phyloP scores from a whole-genome alignment of 768 basidiomycete genomes.

The Hydnum rufescens region DNA sequence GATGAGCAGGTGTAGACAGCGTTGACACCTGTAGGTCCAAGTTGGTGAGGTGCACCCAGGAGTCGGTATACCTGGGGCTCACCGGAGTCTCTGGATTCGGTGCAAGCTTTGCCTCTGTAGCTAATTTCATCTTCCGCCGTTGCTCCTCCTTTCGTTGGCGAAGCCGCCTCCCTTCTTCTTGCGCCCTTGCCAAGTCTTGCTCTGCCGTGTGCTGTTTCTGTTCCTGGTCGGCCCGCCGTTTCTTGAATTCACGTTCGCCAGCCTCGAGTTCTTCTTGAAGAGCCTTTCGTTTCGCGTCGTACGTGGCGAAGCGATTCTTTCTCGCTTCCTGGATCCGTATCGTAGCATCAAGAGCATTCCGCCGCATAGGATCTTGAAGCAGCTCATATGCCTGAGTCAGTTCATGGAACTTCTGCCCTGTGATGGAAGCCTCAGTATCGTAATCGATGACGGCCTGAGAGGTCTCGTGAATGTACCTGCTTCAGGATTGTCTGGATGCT shows the following conservation, averaged over 20 bases:
- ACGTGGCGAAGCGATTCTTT: constrained; percentile 45
- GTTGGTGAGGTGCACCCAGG: too few relatives aligned
- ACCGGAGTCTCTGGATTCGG: too few relatives aligned
- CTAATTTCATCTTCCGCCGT: too few relatives aligned
- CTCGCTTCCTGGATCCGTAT: constrained; percentile 49
- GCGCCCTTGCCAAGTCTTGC: constrained; percentile 49
- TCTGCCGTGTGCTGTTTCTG: constrained; percentile 31
- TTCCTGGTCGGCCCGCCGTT: constrained; percentile 39
- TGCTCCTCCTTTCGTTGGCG: too few relatives aligned
- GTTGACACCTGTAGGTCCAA: too few relatives aligned
- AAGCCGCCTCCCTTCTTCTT: constrained; percentile 48
- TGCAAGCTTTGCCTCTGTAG: too few relatives aligned
- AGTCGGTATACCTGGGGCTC: too few relatives aligned
- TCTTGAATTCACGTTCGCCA: constrained; percentile 59
- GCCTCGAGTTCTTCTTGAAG: constrained; percentile 64
- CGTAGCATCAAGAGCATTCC: constrained; percentile 62
- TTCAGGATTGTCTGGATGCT: constrained; percentile 67
- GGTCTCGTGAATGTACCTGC: constrained; percentile 28
- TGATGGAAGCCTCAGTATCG: neutral
- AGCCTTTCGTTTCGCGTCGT: constrained; percentile 51
- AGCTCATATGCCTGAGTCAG: constrained; percentile 66
- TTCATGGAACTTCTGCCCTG: constrained; percentile 66
- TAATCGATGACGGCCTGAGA: neutral
- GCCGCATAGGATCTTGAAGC: constrained; percentile 58
- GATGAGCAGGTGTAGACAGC: too few relatives aligned